Evolutionary conservation across 495 filamentous ascomycete species (phyloP).

Genomic region (Penicillium dipodomyicola): DNA sequence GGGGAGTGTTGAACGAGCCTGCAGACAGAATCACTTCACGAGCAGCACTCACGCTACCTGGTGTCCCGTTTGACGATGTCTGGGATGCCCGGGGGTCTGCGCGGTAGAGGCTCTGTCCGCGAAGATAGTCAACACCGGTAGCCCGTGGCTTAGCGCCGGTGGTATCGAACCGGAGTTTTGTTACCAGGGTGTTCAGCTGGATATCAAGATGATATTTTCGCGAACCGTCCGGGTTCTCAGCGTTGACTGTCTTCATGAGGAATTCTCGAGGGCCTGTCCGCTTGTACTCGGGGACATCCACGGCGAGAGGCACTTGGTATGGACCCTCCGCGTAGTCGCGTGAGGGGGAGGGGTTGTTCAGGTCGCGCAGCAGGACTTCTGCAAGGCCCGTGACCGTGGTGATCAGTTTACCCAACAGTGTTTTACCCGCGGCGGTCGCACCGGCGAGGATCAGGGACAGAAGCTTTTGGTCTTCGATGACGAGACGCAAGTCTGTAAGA

Average conservation of each 20-base stretch:
- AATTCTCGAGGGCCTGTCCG: slow-evolving; percentile 54
- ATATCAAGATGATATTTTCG: slow-evolving; percentile 59
- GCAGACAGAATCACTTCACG: slow-evolving; percentile 64
- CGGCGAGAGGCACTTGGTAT: slow-evolving; percentile 53
- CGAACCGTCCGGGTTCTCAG: slow-evolving; percentile 50
- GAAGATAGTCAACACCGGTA: slow-evolving; percentile 62
- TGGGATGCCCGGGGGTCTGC: slow-evolving; percentile 48
- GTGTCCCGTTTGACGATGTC: slow-evolving; percentile 30
- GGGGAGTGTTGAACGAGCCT: slow-evolving; percentile 62
- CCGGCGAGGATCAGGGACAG: slow-evolving; percentile 49
- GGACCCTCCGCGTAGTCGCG: slow-evolving; percentile 41
- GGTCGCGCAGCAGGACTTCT: slow-evolving; percentile 48
- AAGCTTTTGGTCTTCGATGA: slow-evolving; percentile 51
- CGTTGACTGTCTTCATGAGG: slow-evolving; percentile 48
- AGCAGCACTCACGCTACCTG: slow-evolving; percentile 47
- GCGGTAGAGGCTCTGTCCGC: slow-evolving; percentile 56
- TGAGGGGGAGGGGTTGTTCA: slow-evolving; percentile 43
- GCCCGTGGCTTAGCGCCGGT: slow-evolving; percentile 48
- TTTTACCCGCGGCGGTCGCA: slow-evolving; percentile 40
- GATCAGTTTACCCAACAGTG: slow-evolving; percentile 38
- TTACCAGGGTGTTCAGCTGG: slow-evolving; percentile 57
- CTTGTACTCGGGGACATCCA: slow-evolving; percentile 38
- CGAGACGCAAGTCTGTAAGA: slow-evolving; percentile 45
- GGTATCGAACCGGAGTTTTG: slow-evolving; percentile 55
- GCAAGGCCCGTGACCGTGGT: slow-evolving; percentile 40